Evolutionary conservation across 495 filamentous ascomycete species (phyloP), one percentile per base, ranked within the genome.

Genomic region (Neurospora africana): DNA sequence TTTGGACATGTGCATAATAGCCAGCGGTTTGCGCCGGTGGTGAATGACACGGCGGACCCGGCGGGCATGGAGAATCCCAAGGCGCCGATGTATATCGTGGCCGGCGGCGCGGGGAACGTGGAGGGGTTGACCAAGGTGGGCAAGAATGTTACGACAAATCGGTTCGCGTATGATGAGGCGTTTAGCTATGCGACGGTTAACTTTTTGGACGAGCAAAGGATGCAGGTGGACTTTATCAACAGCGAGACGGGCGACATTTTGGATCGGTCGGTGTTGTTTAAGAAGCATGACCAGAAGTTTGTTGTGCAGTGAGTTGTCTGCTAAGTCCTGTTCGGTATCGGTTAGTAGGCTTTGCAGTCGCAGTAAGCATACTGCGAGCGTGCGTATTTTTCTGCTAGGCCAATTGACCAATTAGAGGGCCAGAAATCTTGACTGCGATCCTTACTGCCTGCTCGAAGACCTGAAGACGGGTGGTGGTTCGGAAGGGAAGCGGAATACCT

Each of bases 1-100:
- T 87, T 87, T 77, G 89, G 89, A 3, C 89, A 91, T 75, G 85
- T 87, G 23, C 89, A 91, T 58, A 87, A 77, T 36, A 73, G 71
- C 44, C 75, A 77, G 70, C 30, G 75, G 27, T 77, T 77, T 61
- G 35, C 39, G 70, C 82, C 83, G 19, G 76, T 79, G 1, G 76
- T 76, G 71, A 78, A 89, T 67, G 78, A 77, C 36, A 82, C 76
- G 0, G 83, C 81, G 0, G 82, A 85, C 69, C 75, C 81, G 21
- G 83, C 83, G 0, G 86, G 85, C 0, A 77, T 89, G 79, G 71
- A 84, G 2, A 80, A 89, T 67, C 87, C 87, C 19, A 79, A 77
- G 38, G 87, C 86, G 2, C 86, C 87, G 0, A 83, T 88, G 87
- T 89, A 88, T 74, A 87, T 89, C 23, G 82, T 84, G 0, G 80